phyloP scores from a whole-genome alignment of 2,329 filamentous ascomycete genomes.

The Diaporthe velutina region DNA sequence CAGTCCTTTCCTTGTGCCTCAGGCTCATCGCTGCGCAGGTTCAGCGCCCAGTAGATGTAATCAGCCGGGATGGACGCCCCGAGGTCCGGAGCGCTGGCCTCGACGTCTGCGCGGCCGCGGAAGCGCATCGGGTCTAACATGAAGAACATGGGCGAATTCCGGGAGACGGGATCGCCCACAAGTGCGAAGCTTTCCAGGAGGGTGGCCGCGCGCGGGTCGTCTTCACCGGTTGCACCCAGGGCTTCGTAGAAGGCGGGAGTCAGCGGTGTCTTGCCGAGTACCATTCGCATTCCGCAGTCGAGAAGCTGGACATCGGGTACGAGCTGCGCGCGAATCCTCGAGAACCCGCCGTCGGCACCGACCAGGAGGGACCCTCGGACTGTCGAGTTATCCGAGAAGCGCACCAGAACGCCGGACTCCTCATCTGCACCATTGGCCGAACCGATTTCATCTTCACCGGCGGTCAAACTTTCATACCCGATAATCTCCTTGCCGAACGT shows the following conservation, averaged over 20 bases:
- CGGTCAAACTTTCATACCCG: not conserved
- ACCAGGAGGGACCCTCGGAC: not conserved
- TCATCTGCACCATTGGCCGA: not conserved
- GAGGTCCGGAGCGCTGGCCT: not conserved
- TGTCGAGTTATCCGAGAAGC: constrained; percentile 2
- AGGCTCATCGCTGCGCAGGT: constrained; percentile 5
- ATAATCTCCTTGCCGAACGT: constrained; percentile 17
- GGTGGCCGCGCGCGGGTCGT: not conserved
- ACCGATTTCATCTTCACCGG: not conserved
- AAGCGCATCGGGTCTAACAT: constrained; percentile 15
- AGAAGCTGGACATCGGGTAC: not conserved
- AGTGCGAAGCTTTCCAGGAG: constrained; percentile 1
- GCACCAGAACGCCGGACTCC: not conserved
- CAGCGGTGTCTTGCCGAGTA: constrained; percentile 17
- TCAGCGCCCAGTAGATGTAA: constrained; percentile 6
- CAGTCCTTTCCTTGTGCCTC: not conserved
- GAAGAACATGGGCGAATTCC: constrained; percentile 19
- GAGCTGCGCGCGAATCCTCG: not conserved
- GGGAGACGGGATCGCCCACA: not conserved
- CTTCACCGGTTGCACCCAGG: not conserved
- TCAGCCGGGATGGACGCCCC: not conserved
- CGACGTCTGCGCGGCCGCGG: not conserved
- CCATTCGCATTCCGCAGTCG: constrained; percentile 10
- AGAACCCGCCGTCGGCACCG: constrained; percentile 1
- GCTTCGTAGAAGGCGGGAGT: not conserved